phyloP scores from a whole-genome alignment of 2,329 filamentous ascomycete species.

The Colletotrichum cordylinicola region DNA sequence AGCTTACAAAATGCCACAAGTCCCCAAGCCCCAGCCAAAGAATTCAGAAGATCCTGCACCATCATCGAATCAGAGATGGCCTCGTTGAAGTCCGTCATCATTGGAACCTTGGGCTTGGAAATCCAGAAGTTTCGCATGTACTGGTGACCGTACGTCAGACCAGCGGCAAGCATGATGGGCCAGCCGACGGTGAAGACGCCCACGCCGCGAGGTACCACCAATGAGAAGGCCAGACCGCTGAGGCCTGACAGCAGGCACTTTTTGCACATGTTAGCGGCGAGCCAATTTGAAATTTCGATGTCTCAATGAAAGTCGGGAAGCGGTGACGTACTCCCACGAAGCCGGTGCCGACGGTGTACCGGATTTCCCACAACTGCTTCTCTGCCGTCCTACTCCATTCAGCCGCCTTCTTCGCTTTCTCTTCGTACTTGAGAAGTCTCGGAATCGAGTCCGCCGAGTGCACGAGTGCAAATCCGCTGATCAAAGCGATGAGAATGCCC shows the following conservation, averaged over 20 bases:
- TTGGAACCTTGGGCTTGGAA: conserved; percentile 31
- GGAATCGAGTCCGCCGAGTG: conserved; percentile 30
- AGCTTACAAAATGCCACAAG: conserved; percentile 27
- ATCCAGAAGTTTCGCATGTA: conserved; percentile 35
- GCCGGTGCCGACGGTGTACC: conserved; percentile 33
- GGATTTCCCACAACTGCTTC: conserved; percentile 30
- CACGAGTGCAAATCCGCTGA: conserved; percentile 27
- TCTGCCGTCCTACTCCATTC: conserved; percentile 33
- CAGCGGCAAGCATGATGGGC: conserved; percentile 25
- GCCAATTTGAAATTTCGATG: neutral
- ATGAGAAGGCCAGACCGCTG: conserved; percentile 20
- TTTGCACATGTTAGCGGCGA: neutral
- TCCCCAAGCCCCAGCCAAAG: conserved; percentile 25
- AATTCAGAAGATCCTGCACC: conserved; percentile 24
- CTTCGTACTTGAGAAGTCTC: conserved; percentile 32
- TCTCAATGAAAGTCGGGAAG: neutral
- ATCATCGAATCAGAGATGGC: conserved; percentile 30
- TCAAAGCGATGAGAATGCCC: conserved; percentile 17
- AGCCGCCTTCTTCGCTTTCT: conserved; percentile 31
- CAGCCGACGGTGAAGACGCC: conserved; percentile 20
- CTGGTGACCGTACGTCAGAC: conserved; percentile 17
- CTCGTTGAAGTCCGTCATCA: conserved; percentile 34
- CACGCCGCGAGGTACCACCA: conserved; percentile 14
- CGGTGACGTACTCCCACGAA: conserved; percentile 26
- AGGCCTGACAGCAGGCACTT: conserved; percentile 26